A percentile compares a stretch with the other conserved stretches of the same genome.
These are phyloP conservation scores for Aspergillus asperescens DNA, from an alignment of 495 filamentous ascomycete genomes.

Conservation along the genomic window DNA sequence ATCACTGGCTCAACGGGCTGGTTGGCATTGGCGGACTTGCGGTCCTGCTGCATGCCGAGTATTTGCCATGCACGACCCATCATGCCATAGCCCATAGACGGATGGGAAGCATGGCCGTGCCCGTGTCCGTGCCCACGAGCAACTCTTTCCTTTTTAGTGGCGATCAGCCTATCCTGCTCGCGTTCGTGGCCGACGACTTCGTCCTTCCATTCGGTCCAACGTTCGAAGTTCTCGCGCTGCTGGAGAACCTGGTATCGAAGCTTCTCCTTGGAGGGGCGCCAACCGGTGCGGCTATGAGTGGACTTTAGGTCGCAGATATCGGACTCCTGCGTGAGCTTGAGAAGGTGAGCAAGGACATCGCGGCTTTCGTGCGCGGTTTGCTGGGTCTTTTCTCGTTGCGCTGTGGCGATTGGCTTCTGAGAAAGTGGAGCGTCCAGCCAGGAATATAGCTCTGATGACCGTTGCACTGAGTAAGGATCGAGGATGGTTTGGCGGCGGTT, in stretches of 20 bases:
- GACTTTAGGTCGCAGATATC: slow-evolving; percentile 52
- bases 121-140: slow-evolving; percentile 23
- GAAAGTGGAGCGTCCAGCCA: slow-evolving; percentile 63
- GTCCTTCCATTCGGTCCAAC: slow-evolving; percentile 56
- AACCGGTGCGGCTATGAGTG: slow-evolving; percentile 48
- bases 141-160: slow-evolving; percentile 33
- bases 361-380: slow-evolving; percentile 61
- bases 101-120: slow-evolving; percentile 30
- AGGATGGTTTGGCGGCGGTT: slow-evolving; percentile 59
- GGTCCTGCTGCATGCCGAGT: slow-evolving; percentile 39
- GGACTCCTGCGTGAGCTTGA: slow-evolving; percentile 58
- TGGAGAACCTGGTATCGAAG: slow-evolving; percentile 55
- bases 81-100: slow-evolving; percentile 40
- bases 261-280: slow-evolving; percentile 55
- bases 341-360: slow-evolving; percentile 65
- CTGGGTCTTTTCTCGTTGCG: slow-evolving; percentile 51
- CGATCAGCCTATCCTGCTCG: slow-evolving; percentile 38
- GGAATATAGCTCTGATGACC: slow-evolving; percentile 44
- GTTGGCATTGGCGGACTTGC: slow-evolving; percentile 19
- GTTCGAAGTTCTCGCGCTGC: slow-evolving; percentile 56
- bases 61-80: slow-evolving; percentile 45
- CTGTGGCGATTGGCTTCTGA: slow-evolving; percentile 33
- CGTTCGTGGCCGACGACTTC: slow-evolving; percentile 46
- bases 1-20: slow-evolving; percentile 15
- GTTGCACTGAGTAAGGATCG: slow-evolving; percentile 56